phyloP scores from a whole-genome alignment of 2,329 filamentous ascomycete genomes.

The Exophiala lecanii-corni region DNA sequence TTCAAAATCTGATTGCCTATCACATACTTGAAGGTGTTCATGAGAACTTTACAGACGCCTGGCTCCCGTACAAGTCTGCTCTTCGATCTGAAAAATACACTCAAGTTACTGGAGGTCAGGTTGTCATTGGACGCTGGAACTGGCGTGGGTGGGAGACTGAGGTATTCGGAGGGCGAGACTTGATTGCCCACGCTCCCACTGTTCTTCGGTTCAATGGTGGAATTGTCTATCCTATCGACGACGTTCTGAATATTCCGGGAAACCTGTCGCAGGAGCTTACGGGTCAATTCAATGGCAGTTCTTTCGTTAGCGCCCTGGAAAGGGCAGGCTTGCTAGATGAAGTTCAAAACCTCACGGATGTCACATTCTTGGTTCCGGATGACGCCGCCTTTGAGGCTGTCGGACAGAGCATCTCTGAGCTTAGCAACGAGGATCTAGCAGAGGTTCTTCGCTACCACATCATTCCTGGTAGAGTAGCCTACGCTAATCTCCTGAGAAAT shows the following conservation, averaged over 20 bases:
- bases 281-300: slow-evolving; percentile 42
- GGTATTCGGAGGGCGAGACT: slow-evolving; percentile 50
- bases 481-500: slow-evolving; percentile 48
- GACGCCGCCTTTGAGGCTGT: slow-evolving; percentile 58
- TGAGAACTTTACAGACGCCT: slow-evolving; percentile 14
- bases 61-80: slow-evolving; percentile 46
- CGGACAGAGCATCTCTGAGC: slow-evolving; percentile 46
- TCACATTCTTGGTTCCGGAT: slow-evolving; percentile 62
- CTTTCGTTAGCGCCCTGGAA: slow-evolving; percentile 44
- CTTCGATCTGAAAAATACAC: slow-evolving; percentile 49
- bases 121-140: slow-evolving; percentile 42
- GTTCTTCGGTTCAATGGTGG: slow-evolving; percentile 43
- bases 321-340: slow-evolving; percentile 30
- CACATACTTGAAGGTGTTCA: slow-evolving; percentile 56
- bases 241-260: slow-evolving; percentile 43
- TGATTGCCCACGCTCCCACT: slow-evolving; percentile 42
- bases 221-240: slow-evolving; percentile 51
- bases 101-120: slow-evolving; percentile 58
- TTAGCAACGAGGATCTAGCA: slow-evolving; percentile 46
- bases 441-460: slow-evolving; percentile 62
- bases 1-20: slow-evolving; percentile 50
- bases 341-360: slow-evolving; percentile 32
- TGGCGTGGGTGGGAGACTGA: slow-evolving; percentile 38
- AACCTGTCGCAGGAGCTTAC: slow-evolving; percentile 37
- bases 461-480: slow-evolving; percentile 47